Conservation (phyloP, 2,329 filamentous ascomycete species). For the Plectosphaerella sp. region DNA sequence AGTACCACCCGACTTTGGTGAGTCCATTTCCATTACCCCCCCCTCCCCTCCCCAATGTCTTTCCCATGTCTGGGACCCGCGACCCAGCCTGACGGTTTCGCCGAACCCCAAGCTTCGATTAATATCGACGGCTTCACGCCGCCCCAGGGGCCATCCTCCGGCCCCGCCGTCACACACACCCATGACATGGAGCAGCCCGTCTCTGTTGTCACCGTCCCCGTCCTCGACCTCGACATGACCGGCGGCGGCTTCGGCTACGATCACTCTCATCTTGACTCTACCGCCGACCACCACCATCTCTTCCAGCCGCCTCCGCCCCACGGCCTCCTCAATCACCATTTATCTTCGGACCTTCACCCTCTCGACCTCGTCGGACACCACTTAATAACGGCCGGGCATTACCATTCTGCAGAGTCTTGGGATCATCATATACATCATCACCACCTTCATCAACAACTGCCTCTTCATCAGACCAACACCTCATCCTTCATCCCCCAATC, state of each 20-base stretch:
- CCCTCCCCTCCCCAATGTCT: conserved; percentile 6
- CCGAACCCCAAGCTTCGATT: conserved; percentile 7
- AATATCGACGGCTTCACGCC: neutral
- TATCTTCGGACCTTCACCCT: conserved; percentile 18
- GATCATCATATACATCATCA: conserved; percentile 4
- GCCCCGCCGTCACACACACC: neutral
- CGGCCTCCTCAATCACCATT: conserved; percentile 13
- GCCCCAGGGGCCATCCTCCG: neutral
- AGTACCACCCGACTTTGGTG: conserved; percentile 30
- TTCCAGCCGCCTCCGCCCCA: neutral
- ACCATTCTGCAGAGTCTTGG: conserved; percentile 7
- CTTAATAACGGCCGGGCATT: conserved; percentile 7
- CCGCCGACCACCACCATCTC: neutral
- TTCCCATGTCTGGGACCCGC: conserved; percentile 5
- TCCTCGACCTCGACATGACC: conserved; percentile 20
- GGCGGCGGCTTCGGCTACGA: conserved; percentile 31
- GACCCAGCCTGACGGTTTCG: conserved; percentile 10
- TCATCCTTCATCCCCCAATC: neutral
- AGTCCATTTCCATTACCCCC: conserved; percentile 17
- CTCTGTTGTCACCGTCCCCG: no score
- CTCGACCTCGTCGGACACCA: conserved; percentile 5
- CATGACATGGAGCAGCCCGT: conserved; percentile 4
- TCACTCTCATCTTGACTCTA: conserved; percentile 11
- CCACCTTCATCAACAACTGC: neutral
- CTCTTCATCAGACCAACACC: neutral